Percentiles rank a stretch among this genome's conserved stretches.
Evolutionary conservation across 108 stramenopile genomes (phyloP).

Genomic region (Discostella pseudostelligera): DNA sequence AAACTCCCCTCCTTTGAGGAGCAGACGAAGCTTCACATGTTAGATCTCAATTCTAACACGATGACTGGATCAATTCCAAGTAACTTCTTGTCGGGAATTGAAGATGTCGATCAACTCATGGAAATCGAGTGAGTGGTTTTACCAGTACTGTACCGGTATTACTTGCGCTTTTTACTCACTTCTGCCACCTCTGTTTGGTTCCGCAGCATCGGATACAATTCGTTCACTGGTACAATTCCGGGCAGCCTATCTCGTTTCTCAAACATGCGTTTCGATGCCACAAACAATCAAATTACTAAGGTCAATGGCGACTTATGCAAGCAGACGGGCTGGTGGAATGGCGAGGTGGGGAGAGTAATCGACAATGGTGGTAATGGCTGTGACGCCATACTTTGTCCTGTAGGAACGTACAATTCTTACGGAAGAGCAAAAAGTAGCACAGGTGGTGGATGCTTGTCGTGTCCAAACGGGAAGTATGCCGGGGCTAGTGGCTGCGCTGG

Average conservation of each 20-base stretch:
- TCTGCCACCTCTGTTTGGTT: not conserved
- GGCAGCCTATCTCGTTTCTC: slow-evolving; percentile 17
- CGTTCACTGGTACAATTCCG: slow-evolving; percentile 57
- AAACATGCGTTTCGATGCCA: slow-evolving; percentile 43
- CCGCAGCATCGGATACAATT: slow-evolving; percentile 47
- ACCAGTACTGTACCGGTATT: not conserved
- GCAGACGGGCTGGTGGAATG: slow-evolving; percentile 38
- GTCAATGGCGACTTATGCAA: slow-evolving; percentile 22
- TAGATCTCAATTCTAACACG: slow-evolving; percentile 59
- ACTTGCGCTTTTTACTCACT: not conserved
- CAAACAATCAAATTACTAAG: slow-evolving; percentile 26
- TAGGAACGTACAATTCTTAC: slow-evolving; percentile 67
- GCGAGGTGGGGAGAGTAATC: slow-evolving; percentile 45
- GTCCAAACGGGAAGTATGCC: slow-evolving; percentile 55
- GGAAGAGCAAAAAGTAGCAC: slow-evolving; percentile 55
- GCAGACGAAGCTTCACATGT: slow-evolving; percentile 50
- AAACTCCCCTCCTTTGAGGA: slow-evolving; percentile 55
- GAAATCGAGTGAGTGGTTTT: slow-evolving; percentile 23
- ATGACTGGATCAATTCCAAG: slow-evolving; percentile 67
- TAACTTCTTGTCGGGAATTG: slow-evolving; percentile 50
- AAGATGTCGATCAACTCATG: slow-evolving; percentile 40
- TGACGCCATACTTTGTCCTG: slow-evolving; percentile 72
- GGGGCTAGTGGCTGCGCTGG: slow-evolving; percentile 56
- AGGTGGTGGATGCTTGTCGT: slow-evolving; percentile 40
- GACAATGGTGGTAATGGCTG: slow-evolving; percentile 50